Evolutionary conservation across 1,284 basidiomycete genomes (phyloP).

Genomic region (Trametes polyzona): DNA sequence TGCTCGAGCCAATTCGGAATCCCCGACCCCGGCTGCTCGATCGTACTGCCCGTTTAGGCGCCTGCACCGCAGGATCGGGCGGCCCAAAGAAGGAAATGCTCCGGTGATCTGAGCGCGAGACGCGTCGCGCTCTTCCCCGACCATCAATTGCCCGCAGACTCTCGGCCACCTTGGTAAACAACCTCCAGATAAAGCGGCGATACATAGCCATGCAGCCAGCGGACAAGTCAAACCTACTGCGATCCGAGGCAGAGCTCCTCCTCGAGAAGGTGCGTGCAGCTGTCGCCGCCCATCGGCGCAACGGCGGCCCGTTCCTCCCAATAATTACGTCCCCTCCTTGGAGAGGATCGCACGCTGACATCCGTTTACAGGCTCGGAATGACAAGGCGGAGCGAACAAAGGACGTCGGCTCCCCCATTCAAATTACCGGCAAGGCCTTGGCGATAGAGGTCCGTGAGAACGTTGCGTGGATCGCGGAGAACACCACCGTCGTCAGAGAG

Average conservation of each 20-base stretch:
- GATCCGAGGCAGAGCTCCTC: conserved; percentile 76
- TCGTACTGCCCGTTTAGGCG: conserved; percentile 5
- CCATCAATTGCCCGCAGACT: conserved; percentile 13
- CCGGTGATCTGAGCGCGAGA: not conserved
- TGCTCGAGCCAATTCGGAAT: not conserved
- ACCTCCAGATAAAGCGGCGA: not conserved
- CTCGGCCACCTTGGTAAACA: not conserved
- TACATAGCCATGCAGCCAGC: conserved; percentile 30
- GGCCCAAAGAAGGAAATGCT: conserved; percentile 7
- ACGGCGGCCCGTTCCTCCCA: not conserved
- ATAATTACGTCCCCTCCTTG: not conserved
- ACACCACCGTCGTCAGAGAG: conserved; percentile 73
- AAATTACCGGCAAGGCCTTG: conserved; percentile 76
- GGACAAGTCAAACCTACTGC: conserved; percentile 52
- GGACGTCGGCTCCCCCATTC: conserved; percentile 75
- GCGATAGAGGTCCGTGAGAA: conserved; percentile 66
- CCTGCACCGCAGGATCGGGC: conserved; percentile 8
- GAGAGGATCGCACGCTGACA: not conserved
- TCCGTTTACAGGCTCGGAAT: conserved; percentile 56
- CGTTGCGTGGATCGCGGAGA: conserved; percentile 86
- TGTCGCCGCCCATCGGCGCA: not conserved
- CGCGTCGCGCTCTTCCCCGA: conserved; percentile 1
- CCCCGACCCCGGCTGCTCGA: not conserved
- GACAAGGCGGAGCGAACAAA: conserved; percentile 76
- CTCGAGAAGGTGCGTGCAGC: conserved; percentile 61